Base-by-base conservation (phyloP, 2,329 filamentous ascomycete genomes). In the Sporothrix inflata region DNA sequence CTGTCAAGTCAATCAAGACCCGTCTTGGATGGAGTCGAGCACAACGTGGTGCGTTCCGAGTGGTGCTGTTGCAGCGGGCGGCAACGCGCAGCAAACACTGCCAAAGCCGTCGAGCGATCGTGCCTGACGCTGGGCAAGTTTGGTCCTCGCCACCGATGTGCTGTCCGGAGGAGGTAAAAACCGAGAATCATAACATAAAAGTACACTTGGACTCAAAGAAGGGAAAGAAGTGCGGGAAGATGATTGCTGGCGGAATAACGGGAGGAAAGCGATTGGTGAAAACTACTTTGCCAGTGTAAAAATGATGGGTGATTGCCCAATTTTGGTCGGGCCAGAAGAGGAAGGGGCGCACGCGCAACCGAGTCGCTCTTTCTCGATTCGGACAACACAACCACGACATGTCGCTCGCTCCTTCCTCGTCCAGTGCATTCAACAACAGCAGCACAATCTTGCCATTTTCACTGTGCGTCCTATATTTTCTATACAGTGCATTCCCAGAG, bases 31-130 rank as follows among this genome's bases (percentile, higher is more conserved):
- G 12, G 21, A 16, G 21, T 65, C 60, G 60, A 45, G 60, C 24
- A 57, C n/a, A 11, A 66, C 63, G 63, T 49, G 63, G 42, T n/a
- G 63, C 42, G 16, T n/a, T 66, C 45, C 63, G 42, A 66, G 63
- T 49, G 63, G 63, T 34, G 63, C 9, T 55, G 27, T 49, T 11
- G 8, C 40, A 42, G 40, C 40, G 38, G 34, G n/a, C 34, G 34
- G 57, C 57, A 63, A 24, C 5, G 57, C 38, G 38, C 38, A 45
- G 63, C 14, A 49, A 49, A 49, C 63, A 34, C 40, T n/a, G 42
- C 19, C 45, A 40, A 47, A 19, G 57, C 38, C n/a, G 40, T 45
- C 60, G 21, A 12, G 21, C 38, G 60, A 65, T 45, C 60, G 60
- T 65, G 60, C 60, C 60, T 45, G 60, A 65, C 34, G 38, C 38